Evolutionary conservation across 345 rosid genomes (phyloP).

Genomic region (Citrus sinensis): DVS_A1.0 CM039162.1:19928501-19929000

Average conservation of each 20-base stretch:
- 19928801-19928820: not conserved
- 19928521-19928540: not conserved
- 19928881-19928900: not conserved
- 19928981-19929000: constrained; percentile 43
- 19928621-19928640: not conserved
- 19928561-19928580: too few species aligned
- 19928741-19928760: not conserved
- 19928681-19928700: not conserved
- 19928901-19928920: not conserved
- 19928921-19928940: not conserved
- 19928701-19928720: not conserved
- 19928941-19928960: not conserved
- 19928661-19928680: not conserved
- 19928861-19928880: not conserved
- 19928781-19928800: not conserved
- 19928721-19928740: not conserved
- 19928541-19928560: not conserved
- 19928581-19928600: not conserved
- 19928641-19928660: not conserved
- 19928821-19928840: not conserved
- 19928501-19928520: not conserved
- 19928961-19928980: not conserved
- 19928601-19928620: not conserved
- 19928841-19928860: too few species aligned
- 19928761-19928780: not conserved